A percentile compares a stretch with the other conserved stretches of the same genome.
These are phyloP conservation scores for Rasamsonia emersonii DNA, from an alignment of 2,329 filamentous ascomycete genomes.

Conservation along the genomic window DNA sequence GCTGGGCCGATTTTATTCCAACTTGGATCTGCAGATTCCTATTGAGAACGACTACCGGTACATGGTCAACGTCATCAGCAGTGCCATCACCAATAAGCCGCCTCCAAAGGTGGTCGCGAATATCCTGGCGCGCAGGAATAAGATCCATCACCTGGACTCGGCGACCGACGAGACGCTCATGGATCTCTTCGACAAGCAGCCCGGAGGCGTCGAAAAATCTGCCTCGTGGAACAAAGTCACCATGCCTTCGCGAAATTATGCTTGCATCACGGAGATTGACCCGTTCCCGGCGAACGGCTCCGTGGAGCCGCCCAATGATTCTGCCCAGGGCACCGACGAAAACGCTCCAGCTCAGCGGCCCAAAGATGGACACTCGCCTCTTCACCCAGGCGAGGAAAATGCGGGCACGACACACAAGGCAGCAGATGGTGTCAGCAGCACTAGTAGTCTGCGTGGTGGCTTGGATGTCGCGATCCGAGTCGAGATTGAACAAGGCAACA, in stretches of 20 bases:
- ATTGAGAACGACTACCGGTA: conserved; percentile 53
- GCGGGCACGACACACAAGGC: conserved; percentile 73
- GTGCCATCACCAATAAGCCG: conserved; percentile 60
- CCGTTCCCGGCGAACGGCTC: conserved; percentile 17
- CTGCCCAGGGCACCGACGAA: conserved; percentile 12
- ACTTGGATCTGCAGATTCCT: conserved; percentile 48
- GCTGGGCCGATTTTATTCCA: conserved; percentile 56
- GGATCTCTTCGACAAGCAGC: conserved; percentile 54
- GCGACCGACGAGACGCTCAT: conserved; percentile 58
- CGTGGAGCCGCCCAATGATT: conserved; percentile 4
- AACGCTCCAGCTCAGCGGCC: conserved; percentile 22
- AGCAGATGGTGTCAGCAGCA: conserved; percentile 41
- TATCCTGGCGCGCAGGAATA: conserved; percentile 53
- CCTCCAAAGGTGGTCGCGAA: conserved; percentile 59
- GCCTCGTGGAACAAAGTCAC: conserved; percentile 71
- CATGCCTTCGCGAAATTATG: conserved; percentile 63
- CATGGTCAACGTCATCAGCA: conserved; percentile 57
- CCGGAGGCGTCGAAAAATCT: conserved; percentile 53
- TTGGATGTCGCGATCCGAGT: conserved; percentile 39
- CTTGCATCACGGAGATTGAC: conserved; percentile 50
- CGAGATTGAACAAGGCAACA: conserved; percentile 38
- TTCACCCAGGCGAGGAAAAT: conserved; percentile 67
- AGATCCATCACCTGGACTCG: conserved; percentile 55
- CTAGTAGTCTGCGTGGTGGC: conserved; percentile 31
- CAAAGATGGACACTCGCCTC: conserved; percentile 59